Evolutionary conservation across 1,284 basidiomycete species (phyloP), one percentile per base, ranked within the genome.

Genomic region (Papiliotrema nemorosa): DNA sequence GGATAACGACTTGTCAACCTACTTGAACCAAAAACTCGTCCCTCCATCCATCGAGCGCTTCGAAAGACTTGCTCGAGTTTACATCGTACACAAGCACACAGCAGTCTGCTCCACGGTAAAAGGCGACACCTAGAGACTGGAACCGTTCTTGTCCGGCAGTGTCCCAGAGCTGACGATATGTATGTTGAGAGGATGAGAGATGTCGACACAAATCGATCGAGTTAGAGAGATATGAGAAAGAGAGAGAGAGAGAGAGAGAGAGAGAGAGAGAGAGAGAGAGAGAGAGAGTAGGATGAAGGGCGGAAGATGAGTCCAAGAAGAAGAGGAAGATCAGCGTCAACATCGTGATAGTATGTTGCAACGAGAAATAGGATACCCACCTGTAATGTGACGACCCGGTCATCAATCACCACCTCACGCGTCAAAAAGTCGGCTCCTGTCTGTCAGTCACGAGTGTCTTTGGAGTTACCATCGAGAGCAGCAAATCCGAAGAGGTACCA

Each of bases 51-150:
- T 97, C 93, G 43, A 97, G 81, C 20, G 94, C 73, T 54, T 99
- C 96, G 63, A 99, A 99, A 24, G 90, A 93, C 80, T 98, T 98
- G 59, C 89, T 83, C 70, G 88, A 93, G 81, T 98, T 99, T 61
- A 98, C 96, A 70, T 99, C 96, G 78, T 97, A 98, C 18, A 98
- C 94, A 39, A 99, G 82, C 31, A 98, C 96, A 73, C 96, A 99
- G 78, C 94, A 98, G 74, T 99, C 96, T 26, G 96, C 96, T 40
- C 96, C 96, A 60, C 96, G 87, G 78, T 99, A 99, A 79, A 98
- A 98, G 5, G 94, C 94, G 31, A 97, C 94, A 40, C 94, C 94
- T 42, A 98, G 84, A 5, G 92, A 97, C 76, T 98, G 94, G 83
- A 98, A 98, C 47, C 94, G 89, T 76, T 98, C 94, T 78, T 98